phyloP scores from a whole-genome alignment of 129 eudicot species.

The Flaveria robusta region DNA sequence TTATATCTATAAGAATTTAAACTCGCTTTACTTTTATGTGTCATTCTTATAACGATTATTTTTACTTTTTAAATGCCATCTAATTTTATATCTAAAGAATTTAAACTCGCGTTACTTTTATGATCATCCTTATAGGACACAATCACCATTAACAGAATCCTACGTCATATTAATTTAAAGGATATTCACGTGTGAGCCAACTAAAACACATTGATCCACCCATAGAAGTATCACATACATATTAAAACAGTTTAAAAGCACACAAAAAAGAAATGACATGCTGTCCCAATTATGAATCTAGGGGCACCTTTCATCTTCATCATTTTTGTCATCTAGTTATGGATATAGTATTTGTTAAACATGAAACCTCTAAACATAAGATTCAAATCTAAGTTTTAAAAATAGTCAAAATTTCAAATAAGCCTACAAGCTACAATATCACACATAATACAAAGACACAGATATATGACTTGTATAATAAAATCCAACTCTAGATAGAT shows the following conservation, averaged over 20 bases:
- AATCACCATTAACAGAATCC: not conserved
- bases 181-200: constrained; percentile 19
- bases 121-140: no score
- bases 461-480: not conserved
- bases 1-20: no score
- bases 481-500: no score
- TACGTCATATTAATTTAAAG: constrained; percentile 3
- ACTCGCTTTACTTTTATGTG: no score
- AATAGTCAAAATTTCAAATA: not conserved
- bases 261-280: not conserved
- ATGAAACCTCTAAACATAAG: not conserved
- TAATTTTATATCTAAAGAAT: no score
- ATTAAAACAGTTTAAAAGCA: not conserved
- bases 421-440: not conserved
- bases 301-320: constrained; percentile 2
- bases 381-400: not conserved
- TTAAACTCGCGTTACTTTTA: no score
- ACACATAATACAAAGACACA: no score
- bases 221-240: not conserved
- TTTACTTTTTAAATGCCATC: no score
- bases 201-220: constrained; percentile 19
- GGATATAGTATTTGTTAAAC: not conserved
- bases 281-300: constrained; percentile 6
- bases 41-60: no score
- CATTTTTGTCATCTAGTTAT: not conserved